These are phyloP conservation scores for Paspalum vaginatum DNA, from an alignment of 176 grass and related monocot genomes.

Conservation along the genomic window DNA sequence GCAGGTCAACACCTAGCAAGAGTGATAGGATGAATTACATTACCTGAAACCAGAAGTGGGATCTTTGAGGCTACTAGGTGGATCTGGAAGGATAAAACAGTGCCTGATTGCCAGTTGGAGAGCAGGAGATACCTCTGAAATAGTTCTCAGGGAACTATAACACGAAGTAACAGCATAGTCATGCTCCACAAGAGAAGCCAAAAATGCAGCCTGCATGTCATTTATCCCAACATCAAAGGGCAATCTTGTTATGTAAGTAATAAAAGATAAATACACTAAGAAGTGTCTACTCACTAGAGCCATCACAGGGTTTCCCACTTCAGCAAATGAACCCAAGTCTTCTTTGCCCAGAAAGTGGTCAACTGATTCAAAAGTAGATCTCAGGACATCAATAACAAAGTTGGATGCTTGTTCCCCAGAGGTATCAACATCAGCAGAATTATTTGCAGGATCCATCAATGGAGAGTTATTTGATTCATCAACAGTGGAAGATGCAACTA, in stretches of 20 bases:
- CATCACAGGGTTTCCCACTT: slow-evolving; percentile 81
- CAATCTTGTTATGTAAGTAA: not conserved
- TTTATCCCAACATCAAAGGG: slow-evolving; percentile 27
- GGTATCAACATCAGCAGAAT: not conserved
- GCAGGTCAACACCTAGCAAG: not conserved
- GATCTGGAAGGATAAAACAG: slow-evolving; percentile 79
- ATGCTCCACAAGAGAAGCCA: slow-evolving; percentile 63
- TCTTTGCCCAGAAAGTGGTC: slow-evolving; percentile 51
- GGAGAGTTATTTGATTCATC: slow-evolving; percentile 36
- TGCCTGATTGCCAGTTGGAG: slow-evolving; percentile 66
- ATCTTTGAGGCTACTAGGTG: slow-evolving; percentile 54
- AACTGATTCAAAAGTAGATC: slow-evolving; percentile 70
- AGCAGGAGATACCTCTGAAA: slow-evolving; percentile 60
- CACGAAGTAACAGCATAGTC: slow-evolving; percentile 57
- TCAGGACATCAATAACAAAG: slow-evolving; percentile 60
- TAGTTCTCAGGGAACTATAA: slow-evolving; percentile 61
- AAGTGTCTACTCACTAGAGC: slow-evolving; percentile 53
- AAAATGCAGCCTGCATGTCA: slow-evolving; percentile 64
- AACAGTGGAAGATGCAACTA: not conserved
- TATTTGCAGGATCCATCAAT: slow-evolving; percentile 13
- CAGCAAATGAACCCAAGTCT: slow-evolving; percentile 69
- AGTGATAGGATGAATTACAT: not conserved
- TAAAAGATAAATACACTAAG: not conserved
- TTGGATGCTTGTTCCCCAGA: slow-evolving; percentile 37
- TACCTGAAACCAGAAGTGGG: slow-evolving; percentile 44